Evolutionary conservation across 2,329 filamentous ascomycete species (phyloP), one percentile per base, ranked within the genome.

Genomic region (Exophiala sp.): DNA sequence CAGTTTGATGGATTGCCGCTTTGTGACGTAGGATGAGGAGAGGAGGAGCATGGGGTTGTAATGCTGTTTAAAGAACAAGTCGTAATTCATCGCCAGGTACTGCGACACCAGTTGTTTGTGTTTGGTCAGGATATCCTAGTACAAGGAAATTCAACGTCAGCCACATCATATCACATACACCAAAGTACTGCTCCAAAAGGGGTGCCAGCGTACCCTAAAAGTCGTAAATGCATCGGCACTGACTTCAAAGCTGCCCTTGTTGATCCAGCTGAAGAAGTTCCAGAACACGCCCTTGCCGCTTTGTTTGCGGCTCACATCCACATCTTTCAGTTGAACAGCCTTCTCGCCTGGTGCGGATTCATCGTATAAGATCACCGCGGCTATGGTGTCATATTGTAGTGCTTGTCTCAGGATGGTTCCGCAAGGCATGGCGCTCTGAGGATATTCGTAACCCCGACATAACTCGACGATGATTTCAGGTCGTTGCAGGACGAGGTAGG

Each of bases 181-280:
- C n/a, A n/a, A n/a, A n/a, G n/a, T n/a, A n/a, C n/a, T n/a, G n/a
- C n/a, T n/a, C n/a, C n/a, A n/a, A n/a, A n/a, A n/a, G n/a, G n/a
- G n/a, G n/a, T n/a, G n/a, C n/a, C n/a, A n/a, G 37, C 80, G 63
- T 77, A 95, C 88, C 67, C 91, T 80, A 70, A 98, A 98, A 3
- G 91, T 97, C 51, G 90, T 95, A 68, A 98, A 98, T 1, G 93
- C 91, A 73, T 98, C 93, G 24, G 93, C 91, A 62, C 89, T 90
- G 58, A 97, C 88, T 73, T 98, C 93, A 64, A 98, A 98, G 23
- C 86, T 90, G 60, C 89, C 88, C 70, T 88, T 88, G 71, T 97
- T 90, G 62, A 98, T 95, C 88, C 91, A 98, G 55, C 86, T 82
- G 65, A 98, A 97, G 70, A 97, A 97, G 40, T 81, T 84, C 93